These are phyloP conservation scores for Ustanciosporium gigantosporum DNA, from an alignment of 1,284 basidiomycete genomes.

Conservation along the genomic window DNA sequence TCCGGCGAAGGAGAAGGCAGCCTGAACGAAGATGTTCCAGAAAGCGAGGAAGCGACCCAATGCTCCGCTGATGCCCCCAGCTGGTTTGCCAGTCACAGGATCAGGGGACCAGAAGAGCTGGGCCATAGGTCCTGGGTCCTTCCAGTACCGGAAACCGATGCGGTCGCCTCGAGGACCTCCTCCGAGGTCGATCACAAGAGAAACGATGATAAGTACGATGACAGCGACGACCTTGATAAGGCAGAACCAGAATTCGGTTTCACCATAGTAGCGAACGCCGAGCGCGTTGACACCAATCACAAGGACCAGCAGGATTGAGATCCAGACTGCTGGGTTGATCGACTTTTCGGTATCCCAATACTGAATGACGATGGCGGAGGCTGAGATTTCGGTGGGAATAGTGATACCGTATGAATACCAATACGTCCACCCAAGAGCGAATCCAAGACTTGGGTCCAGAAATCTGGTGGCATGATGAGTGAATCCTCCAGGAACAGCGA, in stretches of 20 bases:
- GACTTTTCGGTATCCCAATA: conserved; percentile 44
- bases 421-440: conserved; percentile 70
- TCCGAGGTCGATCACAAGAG: conserved; percentile 49
- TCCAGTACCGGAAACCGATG: conserved; percentile 55
- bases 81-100: conserved; percentile 28
- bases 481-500: conserved; percentile 71
- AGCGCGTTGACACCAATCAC: conserved; percentile 39
- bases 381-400: conserved; percentile 75
- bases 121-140: conserved; percentile 63
- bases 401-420: conserved; percentile 62
- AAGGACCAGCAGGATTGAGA: conserved; percentile 65
- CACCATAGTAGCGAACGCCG: conserved; percentile 73
- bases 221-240: conserved; percentile 40
- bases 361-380: conserved; percentile 38
- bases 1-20: conserved; percentile 78
- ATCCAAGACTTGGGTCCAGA: conserved; percentile 75
- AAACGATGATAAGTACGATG: conserved; percentile 46
- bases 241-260: conserved; percentile 63
- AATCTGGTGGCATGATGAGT: conserved; percentile 78
- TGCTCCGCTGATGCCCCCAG: conserved; percentile 64
- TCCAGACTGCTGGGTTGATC: conserved; percentile 65
- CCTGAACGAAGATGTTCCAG: conserved; percentile 62
- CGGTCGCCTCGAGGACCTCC: conserved; percentile 38
- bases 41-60: conserved; percentile 66
- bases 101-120: conserved; percentile 42